phyloP scores from a whole-genome alignment of 345 rosid genomes.

The Camelina laxa region DNA sequence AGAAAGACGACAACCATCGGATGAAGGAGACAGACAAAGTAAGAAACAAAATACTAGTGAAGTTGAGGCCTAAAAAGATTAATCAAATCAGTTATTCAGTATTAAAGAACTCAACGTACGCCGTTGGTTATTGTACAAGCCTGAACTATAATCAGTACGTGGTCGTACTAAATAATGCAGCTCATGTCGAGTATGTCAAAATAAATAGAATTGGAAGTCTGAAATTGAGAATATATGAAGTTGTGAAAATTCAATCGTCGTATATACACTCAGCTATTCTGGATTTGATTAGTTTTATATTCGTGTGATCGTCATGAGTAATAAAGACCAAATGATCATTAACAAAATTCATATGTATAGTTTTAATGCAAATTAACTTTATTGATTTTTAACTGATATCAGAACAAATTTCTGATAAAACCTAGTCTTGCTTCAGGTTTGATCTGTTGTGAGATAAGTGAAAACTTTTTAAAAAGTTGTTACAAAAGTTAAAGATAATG shows the following conservation, averaged over 20 bases:
- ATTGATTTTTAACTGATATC: background rate
- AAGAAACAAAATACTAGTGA: slow-evolving; percentile 43
- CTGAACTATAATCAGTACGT: no score
- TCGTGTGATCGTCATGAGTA: background rate
- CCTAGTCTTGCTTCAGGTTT: background rate
- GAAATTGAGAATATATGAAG: no score
- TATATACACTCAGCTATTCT: background rate
- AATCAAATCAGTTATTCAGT: background rate
- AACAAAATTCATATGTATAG: background rate
- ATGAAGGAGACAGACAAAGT: slow-evolving; percentile 36
- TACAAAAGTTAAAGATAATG: background rate
- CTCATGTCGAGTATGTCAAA: no score
- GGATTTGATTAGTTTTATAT: background rate
- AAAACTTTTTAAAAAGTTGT: background rate
- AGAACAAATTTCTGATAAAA: background rate
- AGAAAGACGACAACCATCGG: slow-evolving; percentile 30
- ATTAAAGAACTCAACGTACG: background rate
- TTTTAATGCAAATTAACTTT: background rate
- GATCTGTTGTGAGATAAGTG: background rate
- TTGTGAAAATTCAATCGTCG: background rate
- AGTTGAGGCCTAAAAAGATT: slow-evolving; percentile 13
- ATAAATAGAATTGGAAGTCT: no score
- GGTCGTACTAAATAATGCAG: no score
- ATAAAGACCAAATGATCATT: background rate
- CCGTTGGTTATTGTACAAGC: background rate